phyloP scores from a whole-genome alignment of 371 early-diverging fungal species.

The Lichtheimia hyalospora region DNA sequence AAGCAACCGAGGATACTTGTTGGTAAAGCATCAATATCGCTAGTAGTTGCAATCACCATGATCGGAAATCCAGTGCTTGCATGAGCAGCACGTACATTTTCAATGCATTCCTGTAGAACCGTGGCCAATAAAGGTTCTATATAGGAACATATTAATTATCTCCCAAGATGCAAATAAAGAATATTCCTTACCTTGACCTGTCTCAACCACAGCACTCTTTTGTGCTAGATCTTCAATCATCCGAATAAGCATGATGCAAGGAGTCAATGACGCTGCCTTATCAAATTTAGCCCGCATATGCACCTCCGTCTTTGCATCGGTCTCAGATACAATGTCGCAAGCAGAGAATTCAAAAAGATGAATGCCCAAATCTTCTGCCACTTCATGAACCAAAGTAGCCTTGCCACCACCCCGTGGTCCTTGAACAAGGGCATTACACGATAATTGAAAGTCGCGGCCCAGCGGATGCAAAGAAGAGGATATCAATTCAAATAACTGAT shows the following conservation, averaged over 20 bases:
- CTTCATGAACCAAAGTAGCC: slow-evolving; percentile 59
- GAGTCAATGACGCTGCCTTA: slow-evolving; percentile 74
- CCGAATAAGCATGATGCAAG: slow-evolving; percentile 78
- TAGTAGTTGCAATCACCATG: slow-evolving; percentile 77
- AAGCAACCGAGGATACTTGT: slow-evolving; percentile 72
- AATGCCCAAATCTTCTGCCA: slow-evolving; percentile 72
- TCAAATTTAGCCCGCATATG: slow-evolving; percentile 75
- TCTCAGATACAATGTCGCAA: slow-evolving; percentile 77
- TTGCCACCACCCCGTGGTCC: slow-evolving; percentile 91
- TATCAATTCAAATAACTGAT: slow-evolving; percentile 54
- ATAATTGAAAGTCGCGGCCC: slow-evolving; percentile 64
- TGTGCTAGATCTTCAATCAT: slow-evolving; percentile 80
- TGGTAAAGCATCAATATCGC: slow-evolving; percentile 75
- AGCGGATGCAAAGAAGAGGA: slow-evolving; percentile 77
- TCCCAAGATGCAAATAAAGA: not conserved
- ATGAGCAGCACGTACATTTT: slow-evolving; percentile 53
- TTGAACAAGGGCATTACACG: slow-evolving; percentile 74
- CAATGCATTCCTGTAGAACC: slow-evolving; percentile 67
- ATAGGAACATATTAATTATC: not conserved
- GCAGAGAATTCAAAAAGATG: slow-evolving; percentile 74
- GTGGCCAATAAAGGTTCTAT: slow-evolving; percentile 69
- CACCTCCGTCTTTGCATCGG: slow-evolving; percentile 77
- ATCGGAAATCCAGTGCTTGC: slow-evolving; percentile 67
- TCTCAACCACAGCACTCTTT: slow-evolving; percentile 65
- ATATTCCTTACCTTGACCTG: slow-evolving; percentile 57